Evolutionary conservation across 2,329 filamentous ascomycete genomes (phyloP).

Genomic region (Trichoderma oligosporum): DNA sequence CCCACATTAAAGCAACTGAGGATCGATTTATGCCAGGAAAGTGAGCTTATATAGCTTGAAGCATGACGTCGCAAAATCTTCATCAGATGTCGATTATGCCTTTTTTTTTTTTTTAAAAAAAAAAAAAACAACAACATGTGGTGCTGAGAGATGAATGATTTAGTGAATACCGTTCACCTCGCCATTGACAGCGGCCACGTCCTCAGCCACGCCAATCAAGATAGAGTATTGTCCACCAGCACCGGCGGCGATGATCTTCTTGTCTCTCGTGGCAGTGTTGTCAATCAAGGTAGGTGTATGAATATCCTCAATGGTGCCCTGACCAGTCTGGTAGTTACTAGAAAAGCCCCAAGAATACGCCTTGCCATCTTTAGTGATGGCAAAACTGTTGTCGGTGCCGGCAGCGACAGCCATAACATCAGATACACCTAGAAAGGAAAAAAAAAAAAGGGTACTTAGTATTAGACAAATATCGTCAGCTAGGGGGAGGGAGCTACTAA

Average conservation of each 20-base stretch:
- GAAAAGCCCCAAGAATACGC: conserved; percentile 80
- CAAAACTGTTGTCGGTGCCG: conserved; percentile 71
- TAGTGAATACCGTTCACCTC: conserved; percentile 15
- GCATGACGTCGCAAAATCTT: neutral
- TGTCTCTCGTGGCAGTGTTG: conserved; percentile 74
- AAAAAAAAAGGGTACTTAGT: neutral
- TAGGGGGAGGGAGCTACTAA: conserved; percentile 22
- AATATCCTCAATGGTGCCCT: conserved; percentile 74
- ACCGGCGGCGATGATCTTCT: conserved; percentile 72
- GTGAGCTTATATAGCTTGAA: conserved; percentile 2
- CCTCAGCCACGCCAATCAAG: conserved; percentile 46
- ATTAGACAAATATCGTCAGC: neutral
- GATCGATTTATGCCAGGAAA: neutral
- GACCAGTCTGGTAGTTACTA: conserved; percentile 74
- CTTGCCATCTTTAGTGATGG: conserved; percentile 64
- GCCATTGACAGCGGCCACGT: conserved; percentile 32
- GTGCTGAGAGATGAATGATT: neutral
- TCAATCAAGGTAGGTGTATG: conserved; percentile 74
- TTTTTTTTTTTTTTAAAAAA: neutral
- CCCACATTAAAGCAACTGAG: neutral
- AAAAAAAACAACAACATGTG: too few relatives aligned
- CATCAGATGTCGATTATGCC: neutral
- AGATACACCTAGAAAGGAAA: conserved; percentile 43
- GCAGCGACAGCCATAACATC: conserved; percentile 55
- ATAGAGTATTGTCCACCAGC: conserved; percentile 83